Evolutionary conservation across 2,329 filamentous ascomycete genomes (phyloP).

Genomic region (Sporothrix phasma): DNA sequence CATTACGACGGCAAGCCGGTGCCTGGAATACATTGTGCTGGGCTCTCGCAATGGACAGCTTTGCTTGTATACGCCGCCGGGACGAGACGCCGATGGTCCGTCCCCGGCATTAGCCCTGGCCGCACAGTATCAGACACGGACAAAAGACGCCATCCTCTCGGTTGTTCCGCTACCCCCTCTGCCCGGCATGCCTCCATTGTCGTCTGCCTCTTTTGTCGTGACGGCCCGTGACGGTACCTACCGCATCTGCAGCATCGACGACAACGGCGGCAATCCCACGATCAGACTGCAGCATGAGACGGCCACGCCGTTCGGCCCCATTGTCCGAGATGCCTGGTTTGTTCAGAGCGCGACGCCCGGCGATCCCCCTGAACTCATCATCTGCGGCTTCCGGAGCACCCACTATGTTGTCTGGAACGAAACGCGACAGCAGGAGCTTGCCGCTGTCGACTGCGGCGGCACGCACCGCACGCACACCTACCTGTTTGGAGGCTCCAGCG

Average conservation of each 20-base stretch:
- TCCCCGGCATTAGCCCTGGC: constrained; percentile 11
- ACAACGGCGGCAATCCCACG: rapidly evolving
- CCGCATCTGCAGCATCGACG: constrained; percentile 44
- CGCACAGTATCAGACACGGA: constrained; percentile 21
- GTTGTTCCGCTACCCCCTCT: constrained; percentile 40
- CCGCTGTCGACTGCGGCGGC: constrained; percentile 71
- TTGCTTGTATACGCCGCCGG: constrained; percentile 25
- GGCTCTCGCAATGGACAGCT: constrained; percentile 46
- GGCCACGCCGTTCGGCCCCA: constrained; percentile 59
- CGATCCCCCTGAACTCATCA: constrained; percentile 42
- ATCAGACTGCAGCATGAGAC: constrained; percentile 55
- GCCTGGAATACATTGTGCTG: constrained; percentile 34
- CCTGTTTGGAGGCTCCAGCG: neutral
- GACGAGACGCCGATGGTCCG: constrained; percentile 21
- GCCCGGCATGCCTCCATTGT: constrained; percentile 22
- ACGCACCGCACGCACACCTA: constrained; percentile 68
- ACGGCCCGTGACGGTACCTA: constrained; percentile 71
- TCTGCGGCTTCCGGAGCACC: constrained; percentile 74
- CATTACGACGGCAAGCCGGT: constrained; percentile 15
- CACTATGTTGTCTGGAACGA: constrained; percentile 77
- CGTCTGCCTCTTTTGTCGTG: constrained; percentile 51
- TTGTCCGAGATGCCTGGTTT: constrained; percentile 65
- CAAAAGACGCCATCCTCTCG: constrained; percentile 50
- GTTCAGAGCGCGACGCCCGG: constrained; percentile 25
- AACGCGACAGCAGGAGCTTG: constrained; percentile 56